phyloP scores from a whole-genome alignment of 2,329 filamentous ascomycete genomes.

The Sclerotinia borealis region DNA sequence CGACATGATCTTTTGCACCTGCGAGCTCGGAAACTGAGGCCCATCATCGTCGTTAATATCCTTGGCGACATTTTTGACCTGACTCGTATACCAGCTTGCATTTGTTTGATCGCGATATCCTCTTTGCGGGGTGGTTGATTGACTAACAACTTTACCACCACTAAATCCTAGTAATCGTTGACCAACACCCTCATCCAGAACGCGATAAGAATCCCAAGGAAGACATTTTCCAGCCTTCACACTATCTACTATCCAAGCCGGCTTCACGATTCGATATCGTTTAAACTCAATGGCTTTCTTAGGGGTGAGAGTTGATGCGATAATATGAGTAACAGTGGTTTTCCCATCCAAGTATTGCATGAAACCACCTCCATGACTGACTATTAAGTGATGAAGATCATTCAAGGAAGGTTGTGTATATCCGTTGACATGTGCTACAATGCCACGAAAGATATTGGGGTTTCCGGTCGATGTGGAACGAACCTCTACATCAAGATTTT shows the following conservation, averaged over 20 bases:
- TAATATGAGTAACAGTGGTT: constrained; percentile 91
- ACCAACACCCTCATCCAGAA: constrained; percentile 75
- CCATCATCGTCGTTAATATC: constrained; percentile 40
- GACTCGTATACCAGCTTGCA: constrained; percentile 73
- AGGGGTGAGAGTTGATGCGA: constrained; percentile 81
- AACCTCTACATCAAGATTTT: constrained; percentile 83
- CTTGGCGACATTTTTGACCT: constrained; percentile 47
- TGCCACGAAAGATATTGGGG: constrained; percentile 80
- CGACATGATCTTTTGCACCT: constrained; percentile 9
- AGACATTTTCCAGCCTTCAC: constrained; percentile 73
- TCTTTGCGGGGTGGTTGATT: constrained; percentile 51
- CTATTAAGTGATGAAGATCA: constrained; percentile 80
- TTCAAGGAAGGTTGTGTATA: constrained; percentile 93
- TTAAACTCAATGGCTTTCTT: constrained; percentile 89
- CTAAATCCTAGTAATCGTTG: constrained; percentile 69
- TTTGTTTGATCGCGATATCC: constrained; percentile 79
- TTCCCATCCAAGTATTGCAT: constrained; percentile 93
- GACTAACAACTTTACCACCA: constrained; percentile 59
- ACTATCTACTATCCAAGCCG: constrained; percentile 90
- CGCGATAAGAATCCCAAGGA: constrained; percentile 79
- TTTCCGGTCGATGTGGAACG: constrained; percentile 63
- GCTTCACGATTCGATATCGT: constrained; percentile 86
- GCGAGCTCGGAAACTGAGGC: constrained; percentile 26
- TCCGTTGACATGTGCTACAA: constrained; percentile 88
- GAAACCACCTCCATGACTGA: constrained; percentile 89